Conservation (phyloP, 2,329 filamentous ascomycete genomes). For the Phialemoniopsis sp. region DNA sequence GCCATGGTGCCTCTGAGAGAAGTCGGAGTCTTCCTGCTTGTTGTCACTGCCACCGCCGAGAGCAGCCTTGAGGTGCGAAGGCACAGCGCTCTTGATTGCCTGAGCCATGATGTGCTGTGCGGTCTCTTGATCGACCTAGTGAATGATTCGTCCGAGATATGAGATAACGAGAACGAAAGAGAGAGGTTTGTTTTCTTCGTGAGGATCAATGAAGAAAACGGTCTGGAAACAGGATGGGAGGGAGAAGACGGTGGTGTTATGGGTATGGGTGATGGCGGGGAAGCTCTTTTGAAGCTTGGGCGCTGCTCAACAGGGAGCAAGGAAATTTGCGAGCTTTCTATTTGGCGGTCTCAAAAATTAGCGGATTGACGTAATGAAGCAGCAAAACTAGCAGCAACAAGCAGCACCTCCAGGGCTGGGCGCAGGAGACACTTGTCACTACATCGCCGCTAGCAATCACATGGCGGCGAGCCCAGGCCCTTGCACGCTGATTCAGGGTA, state of each 20-base stretch:
- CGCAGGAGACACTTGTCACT: constrained; percentile 5
- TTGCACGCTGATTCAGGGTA: constrained; percentile 7
- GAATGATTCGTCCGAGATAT: constrained; percentile 4
- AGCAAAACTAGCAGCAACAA: constrained; percentile 1
- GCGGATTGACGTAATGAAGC: background rate
- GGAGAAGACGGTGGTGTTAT: too few relatives aligned
- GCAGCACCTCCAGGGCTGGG: constrained; percentile 12
- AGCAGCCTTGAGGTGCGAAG: constrained; percentile 75
- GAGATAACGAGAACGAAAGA: constrained; percentile 1
- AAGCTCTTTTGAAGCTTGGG: too few relatives aligned
- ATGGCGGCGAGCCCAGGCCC: constrained; percentile 8
- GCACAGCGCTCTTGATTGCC: constrained; percentile 69
- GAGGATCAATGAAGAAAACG: too few relatives aligned
- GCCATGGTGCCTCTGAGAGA: constrained; percentile 69
- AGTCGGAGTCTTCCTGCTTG: constrained; percentile 40
- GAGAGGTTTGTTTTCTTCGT: too few relatives aligned
- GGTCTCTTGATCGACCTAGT: background rate
- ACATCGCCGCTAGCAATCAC: constrained; percentile 6
- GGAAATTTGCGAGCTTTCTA: too few relatives aligned
- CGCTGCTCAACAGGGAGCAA: too few relatives aligned
- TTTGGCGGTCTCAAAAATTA: too few relatives aligned
- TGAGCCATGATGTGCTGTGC: constrained; percentile 56
- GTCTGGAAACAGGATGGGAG: too few relatives aligned
- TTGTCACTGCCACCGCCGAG: constrained; percentile 31
- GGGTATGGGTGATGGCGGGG: too few relatives aligned